phyloP scores from a whole-genome alignment of 192 early-diverging fungal species.

The Backusella macrospora region DNA sequence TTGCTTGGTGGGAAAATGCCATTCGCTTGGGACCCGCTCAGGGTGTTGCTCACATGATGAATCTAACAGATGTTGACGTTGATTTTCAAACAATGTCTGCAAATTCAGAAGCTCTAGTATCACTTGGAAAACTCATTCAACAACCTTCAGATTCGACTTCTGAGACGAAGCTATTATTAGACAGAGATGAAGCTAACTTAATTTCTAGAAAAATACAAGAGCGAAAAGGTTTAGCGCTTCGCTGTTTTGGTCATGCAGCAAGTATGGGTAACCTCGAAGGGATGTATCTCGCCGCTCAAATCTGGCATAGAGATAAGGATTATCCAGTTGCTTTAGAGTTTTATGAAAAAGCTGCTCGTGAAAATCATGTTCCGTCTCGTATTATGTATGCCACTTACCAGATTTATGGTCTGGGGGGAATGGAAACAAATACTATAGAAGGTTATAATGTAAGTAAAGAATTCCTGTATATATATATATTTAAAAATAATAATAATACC shows the following conservation, averaged over 20 bases:
- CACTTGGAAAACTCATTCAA: conserved; percentile 30
- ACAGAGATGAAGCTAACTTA: conserved; percentile 13
- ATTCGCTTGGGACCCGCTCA: conserved; percentile 18
- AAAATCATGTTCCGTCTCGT: conserved; percentile 30
- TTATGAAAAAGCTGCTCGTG: conserved; percentile 28
- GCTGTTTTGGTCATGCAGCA: conserved; percentile 36
- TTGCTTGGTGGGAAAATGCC: conserved; percentile 33
- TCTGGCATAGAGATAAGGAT: conserved; percentile 28
- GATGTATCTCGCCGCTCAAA: conserved; percentile 34
- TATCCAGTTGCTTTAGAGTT: conserved; percentile 32
- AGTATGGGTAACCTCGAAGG: conserved; percentile 34
- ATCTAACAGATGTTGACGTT: not conserved
- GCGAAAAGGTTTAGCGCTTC: conserved; percentile 8
- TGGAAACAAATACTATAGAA: conserved; percentile 16
- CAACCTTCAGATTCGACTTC: not conserved
- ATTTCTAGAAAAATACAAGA: conserved; percentile 12
- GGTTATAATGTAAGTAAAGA: conserved; percentile 29
- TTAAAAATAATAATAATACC: not conserved
- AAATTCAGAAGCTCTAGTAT: conserved; percentile 30
- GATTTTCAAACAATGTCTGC: conserved; percentile 11
- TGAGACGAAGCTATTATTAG: not conserved
- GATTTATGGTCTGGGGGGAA: conserved; percentile 28
- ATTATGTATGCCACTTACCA: conserved; percentile 37
- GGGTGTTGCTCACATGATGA: conserved; percentile 7
- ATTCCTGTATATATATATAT: not conserved